These are phyloP conservation scores for Teunomyces lycoperdinae DNA, from an alignment of 805 yeast genomes.

Conservation along the genomic window DNA sequence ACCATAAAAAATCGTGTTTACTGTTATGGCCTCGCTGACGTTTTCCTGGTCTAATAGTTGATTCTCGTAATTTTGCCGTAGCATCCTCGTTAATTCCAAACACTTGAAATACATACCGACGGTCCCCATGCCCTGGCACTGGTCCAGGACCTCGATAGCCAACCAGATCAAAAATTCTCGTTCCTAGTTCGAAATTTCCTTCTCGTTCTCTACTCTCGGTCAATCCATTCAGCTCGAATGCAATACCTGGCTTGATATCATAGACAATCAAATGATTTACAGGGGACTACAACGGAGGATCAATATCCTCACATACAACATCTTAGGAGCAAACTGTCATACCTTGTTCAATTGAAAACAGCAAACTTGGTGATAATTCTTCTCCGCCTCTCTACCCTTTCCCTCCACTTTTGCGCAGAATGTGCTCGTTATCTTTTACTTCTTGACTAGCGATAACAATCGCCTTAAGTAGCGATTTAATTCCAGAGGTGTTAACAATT, in stretches of 20 bases:
- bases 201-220: not conserved
- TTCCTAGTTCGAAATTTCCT: conserved; percentile 9
- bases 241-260: conserved; percentile 6
- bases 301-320: conserved; percentile 13
- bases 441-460: conserved; percentile 9
- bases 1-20: not conserved
- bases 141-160: conserved; percentile 14
- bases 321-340: conserved; percentile 9
- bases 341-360: not conserved
- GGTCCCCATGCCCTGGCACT: conserved; percentile 13
- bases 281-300: conserved; percentile 11
- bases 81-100: conserved; percentile 12
- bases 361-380: conserved; percentile 9
- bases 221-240: conserved; percentile 6
- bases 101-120: conserved; percentile 13
- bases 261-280: conserved; percentile 12
- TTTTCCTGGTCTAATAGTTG: not conserved
- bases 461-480: not conserved
- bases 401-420: conserved; percentile 11
- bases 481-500: not conserved
- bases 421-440: conserved; percentile 9
- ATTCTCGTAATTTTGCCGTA: conserved; percentile 5
- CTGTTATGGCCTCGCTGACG: not conserved
- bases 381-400: conserved; percentile 8
- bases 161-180: not conserved